Evolutionary conservation across 805 yeast genomes (phyloP).

Genomic region (Lipomyces japonicus): DNA sequence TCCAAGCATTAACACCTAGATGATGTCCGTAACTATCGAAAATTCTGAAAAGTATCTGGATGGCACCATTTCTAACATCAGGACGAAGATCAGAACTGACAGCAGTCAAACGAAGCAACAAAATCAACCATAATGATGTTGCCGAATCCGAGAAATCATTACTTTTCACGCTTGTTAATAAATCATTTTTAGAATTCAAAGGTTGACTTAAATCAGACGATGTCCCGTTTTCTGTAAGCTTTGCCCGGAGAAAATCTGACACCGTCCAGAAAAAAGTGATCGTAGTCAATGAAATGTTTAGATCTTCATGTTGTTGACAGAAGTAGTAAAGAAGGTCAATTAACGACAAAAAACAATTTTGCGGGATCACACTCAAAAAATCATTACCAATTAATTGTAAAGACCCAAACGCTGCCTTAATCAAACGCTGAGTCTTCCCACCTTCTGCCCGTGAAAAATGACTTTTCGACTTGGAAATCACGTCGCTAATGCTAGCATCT

Average conservation of each 20-base stretch:
- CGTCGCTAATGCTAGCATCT: not conserved
- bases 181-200: conserved; percentile 17
- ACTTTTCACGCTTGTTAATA: conserved; percentile 10
- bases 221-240: conserved; percentile 14
- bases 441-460: conserved; percentile 1
- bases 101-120: conserved; percentile 58
- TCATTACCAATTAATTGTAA: conserved; percentile 82
- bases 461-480: conserved; percentile 11
- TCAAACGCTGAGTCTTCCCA: conserved; percentile 22
- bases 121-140: conserved; percentile 54
- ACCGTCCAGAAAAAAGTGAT: conserved; percentile 90
- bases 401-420: conserved; percentile 66
- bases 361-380: conserved; percentile 69
- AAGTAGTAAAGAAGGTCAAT: conserved; percentile 71
- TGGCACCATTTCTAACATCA: conserved; percentile 85
- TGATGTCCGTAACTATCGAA: conserved; percentile 64
- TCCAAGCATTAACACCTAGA: conserved; percentile 57
- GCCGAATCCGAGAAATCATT: conserved; percentile 10
- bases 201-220: conserved; percentile 21
- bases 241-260: conserved; percentile 63
- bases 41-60: conserved; percentile 82
- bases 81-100: conserved; percentile 63
- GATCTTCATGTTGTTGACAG: conserved; percentile 64
- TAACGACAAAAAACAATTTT: conserved; percentile 56
- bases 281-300: conserved; percentile 86